phyloP scores from a whole-genome alignment of 345 rosid species.

The Sonneratia alba region DNA sequence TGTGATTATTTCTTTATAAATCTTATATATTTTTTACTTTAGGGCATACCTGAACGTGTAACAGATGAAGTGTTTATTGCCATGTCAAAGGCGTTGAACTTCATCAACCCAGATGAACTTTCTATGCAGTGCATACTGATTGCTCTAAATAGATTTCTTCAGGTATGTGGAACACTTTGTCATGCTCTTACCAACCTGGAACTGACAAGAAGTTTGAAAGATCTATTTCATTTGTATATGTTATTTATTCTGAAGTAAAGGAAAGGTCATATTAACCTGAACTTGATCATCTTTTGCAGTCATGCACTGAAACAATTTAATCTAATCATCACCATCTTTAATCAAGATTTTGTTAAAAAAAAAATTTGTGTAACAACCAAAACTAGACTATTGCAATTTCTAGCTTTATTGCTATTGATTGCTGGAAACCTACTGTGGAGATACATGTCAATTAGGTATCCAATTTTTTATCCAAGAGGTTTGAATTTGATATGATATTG shows the following conservation, averaged over 20 bases:
- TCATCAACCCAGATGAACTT: constrained; percentile 86
- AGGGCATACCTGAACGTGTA: constrained; percentile 95
- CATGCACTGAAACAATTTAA: neutral
- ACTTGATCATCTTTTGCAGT: neutral
- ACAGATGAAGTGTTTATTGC: constrained; percentile 91
- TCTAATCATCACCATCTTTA: neutral
- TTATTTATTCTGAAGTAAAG: neutral
- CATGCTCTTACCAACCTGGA: neutral
- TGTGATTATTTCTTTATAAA: neutral
- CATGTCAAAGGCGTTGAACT: constrained; percentile 95
- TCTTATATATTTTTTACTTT: constrained; percentile 5
- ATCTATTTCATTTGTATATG: neutral
- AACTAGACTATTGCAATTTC: neutral
- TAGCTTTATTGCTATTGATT: neutral
- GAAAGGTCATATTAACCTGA: neutral
- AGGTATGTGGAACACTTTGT: constrained; percentile 32
- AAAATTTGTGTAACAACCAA: neutral
- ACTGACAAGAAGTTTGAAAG: neutral
- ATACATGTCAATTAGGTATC: neutral
- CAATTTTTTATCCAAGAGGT: neutral
- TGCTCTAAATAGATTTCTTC: constrained; percentile 91
- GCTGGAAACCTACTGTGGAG: neutral
- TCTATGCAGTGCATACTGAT: constrained; percentile 93
- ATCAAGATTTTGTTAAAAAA: neutral
- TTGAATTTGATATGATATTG: neutral